These are phyloP conservation scores for Plantago ovata DNA, from an alignment of 257 asterid species.

Conservation along the genomic window DNA sequence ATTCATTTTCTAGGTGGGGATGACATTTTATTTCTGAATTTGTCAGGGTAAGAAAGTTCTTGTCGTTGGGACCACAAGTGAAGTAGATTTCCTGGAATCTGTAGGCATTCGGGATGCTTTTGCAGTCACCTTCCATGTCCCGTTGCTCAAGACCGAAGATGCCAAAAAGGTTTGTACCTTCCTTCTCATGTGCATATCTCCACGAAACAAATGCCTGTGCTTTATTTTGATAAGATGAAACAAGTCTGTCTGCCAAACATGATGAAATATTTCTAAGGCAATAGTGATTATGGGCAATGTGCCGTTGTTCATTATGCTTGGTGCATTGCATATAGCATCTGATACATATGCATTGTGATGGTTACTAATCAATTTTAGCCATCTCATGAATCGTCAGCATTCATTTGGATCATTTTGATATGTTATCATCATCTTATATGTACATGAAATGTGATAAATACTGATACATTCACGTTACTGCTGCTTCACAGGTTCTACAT, in stretches of 20 bases:
- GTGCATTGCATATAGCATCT: neutral
- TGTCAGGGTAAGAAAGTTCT: conserved; percentile 81
- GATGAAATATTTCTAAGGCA: neutral
- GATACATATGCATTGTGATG: no score
- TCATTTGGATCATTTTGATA: neutral
- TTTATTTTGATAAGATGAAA: neutral
- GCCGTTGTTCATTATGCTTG: neutral
- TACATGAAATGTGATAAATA: neutral
- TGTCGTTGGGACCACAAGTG: conserved; percentile 94
- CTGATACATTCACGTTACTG: conserved; percentile 11
- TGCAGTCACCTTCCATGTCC: conserved; percentile 79
- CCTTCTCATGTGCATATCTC: conserved; percentile 15
- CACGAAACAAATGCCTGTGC: conserved; percentile 3
- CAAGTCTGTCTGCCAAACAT: neutral
- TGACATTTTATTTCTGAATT: conserved; percentile 18
- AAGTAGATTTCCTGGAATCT: conserved; percentile 69
- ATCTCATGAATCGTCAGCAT: neutral
- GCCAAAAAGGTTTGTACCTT: conserved; percentile 60
- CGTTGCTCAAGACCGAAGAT: conserved; percentile 77
- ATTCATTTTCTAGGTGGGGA: conserved; percentile 3
- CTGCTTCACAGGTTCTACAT: conserved; percentile 63
- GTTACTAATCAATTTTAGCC: neutral
- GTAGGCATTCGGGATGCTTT: conserved; percentile 80
- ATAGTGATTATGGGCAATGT: no score
- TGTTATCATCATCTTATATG: conserved; percentile 4